Percentiles rank a stretch among this genome's conserved stretches.
These are phyloP conservation scores for Endothia cerciana DNA, from an alignment of 2,329 filamentous ascomycete genomes.

Conservation along the genomic window DNA sequence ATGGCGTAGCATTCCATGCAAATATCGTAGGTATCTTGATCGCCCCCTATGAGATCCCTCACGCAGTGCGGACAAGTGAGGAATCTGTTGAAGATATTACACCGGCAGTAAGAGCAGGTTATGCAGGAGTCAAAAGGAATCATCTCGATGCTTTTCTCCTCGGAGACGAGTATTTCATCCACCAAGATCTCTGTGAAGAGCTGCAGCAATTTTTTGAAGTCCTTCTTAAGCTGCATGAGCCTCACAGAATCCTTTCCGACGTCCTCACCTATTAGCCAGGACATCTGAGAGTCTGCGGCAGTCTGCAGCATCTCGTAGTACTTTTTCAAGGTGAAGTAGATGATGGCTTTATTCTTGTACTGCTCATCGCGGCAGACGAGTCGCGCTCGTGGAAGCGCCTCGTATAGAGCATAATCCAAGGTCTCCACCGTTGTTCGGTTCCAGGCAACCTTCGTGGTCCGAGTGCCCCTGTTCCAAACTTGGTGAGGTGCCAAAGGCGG, in stretches of 20 bases:
- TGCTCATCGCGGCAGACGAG: slow-evolving; percentile 96
- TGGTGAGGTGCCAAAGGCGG: slow-evolving; percentile 94
- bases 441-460: slow-evolving; percentile 98
- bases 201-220: slow-evolving; percentile 80
- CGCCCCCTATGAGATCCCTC: slow-evolving; percentile 65
- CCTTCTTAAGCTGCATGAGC: slow-evolving; percentile 72
- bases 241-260: slow-evolving; percentile 44
- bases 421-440: slow-evolving; percentile 94
- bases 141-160: slow-evolving; percentile 73
- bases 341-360: slow-evolving; percentile 97
- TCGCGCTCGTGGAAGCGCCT: slow-evolving; percentile 85
- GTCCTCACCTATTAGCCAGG: slow-evolving; percentile 52
- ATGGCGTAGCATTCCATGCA: slow-evolving; percentile 99
- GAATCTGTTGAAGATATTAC: slow-evolving; percentile 97
- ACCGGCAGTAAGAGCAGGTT: slow-evolving; percentile 92
- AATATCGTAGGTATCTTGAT: slow-evolving; percentile 87
- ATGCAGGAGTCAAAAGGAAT: slow-evolving; percentile 87
- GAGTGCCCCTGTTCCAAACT: slow-evolving; percentile 95
- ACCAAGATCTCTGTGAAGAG: slow-evolving; percentile 80
- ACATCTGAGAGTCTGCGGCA: slow-evolving; percentile 56
- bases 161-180: slow-evolving; percentile 81
- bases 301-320: slow-evolving; percentile 66
- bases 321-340: slow-evolving; percentile 84
- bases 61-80: slow-evolving; percentile 88
- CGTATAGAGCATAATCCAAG: slow-evolving; percentile 79